Base-by-base conservation (phyloP, 768 basidiomycete genomes). In the Xerocomus brunneocitrinus region DNA sequence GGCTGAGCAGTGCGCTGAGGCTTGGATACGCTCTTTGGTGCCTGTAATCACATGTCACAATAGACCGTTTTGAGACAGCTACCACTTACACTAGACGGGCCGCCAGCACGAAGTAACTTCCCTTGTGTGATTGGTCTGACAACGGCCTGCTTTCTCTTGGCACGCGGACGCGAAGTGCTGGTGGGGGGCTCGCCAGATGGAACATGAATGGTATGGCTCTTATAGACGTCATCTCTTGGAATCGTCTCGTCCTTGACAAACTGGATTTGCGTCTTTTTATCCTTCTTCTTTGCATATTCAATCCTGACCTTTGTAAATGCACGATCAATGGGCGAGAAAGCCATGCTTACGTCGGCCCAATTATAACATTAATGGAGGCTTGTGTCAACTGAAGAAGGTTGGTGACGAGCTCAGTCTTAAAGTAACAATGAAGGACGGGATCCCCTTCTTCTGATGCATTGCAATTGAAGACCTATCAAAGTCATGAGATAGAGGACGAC, bases 271-370 rank as follows among this genome's bases (percentile, higher is more conserved):
- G 87, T 84, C 64, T 84, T 84, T 74, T 98, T 99, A 58, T 95
- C 95, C 73, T 93, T 98, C 81, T 99, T 99, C 79, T 99, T 98
- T 39, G 79, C 77, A 68, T 98, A 98, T 52, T 90, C 83, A 55
- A 98, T 73, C 8, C 91, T 98, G 30, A 19, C 25, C 28, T n/a
- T 41, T n/a, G 43, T 68, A 22, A 70, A 55, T 48, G 34, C 36
- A 52, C 19, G 32, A 8, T 46, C 30, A 28, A 16, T 9, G 13
- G 19, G 41, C 10, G 22, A 47, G 9, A n/a, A 61, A 27, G 14
- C 16, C 35, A 51, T 24, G 73, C 91, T 61, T 66, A 95, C 94
- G 78, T 79, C 16, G 94, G 87, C 0, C 80, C 81, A 58, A 98
- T 82, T 46, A 81, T 67, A 35, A 98, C 73, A 57, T 74, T 84